phyloP scores from a whole-genome alignment of 805 yeast genomes.

The Komagataella kurtzmanii region DNA sequence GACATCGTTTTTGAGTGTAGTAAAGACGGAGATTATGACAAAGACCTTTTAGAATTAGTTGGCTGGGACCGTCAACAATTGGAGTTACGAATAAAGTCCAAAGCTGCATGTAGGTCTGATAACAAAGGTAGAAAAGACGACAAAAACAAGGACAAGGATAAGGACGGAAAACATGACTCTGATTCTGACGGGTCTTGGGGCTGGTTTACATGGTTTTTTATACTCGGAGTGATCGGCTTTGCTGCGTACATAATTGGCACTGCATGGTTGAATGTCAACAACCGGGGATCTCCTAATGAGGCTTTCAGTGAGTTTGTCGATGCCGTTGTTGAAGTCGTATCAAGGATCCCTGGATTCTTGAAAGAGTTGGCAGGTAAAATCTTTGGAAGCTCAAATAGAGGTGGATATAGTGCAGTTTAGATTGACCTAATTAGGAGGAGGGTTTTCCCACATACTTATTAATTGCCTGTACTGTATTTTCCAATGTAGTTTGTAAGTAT shows the following conservation, averaged over 20 bases:
- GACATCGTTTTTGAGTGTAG: slow-evolving; percentile 34
- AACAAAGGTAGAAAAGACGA: slow-evolving; percentile 18
- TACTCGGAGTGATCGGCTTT: slow-evolving; percentile 54
- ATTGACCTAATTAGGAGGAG: not conserved
- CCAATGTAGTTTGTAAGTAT: slow-evolving; percentile 65
- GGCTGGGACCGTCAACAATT: slow-evolving; percentile 24
- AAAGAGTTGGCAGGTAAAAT: slow-evolving; percentile 57
- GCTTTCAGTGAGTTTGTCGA: slow-evolving; percentile 65
- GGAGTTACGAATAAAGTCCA: slow-evolving; percentile 17
- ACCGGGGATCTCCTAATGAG: slow-evolving; percentile 58
- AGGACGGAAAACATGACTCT: slow-evolving; percentile 12
- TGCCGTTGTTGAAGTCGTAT: slow-evolving; percentile 40
- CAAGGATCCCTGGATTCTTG: slow-evolving; percentile 50
- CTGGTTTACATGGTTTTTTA: slow-evolving; percentile 71
- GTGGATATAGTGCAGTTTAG: slow-evolving; percentile 90
- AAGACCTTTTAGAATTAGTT: slow-evolving; percentile 15
- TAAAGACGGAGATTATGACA: slow-evolving; percentile 9
- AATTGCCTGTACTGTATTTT: slow-evolving; percentile 57
- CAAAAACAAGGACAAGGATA: slow-evolving; percentile 12
- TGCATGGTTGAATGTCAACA: slow-evolving; percentile 64
- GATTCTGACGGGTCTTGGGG: slow-evolving; percentile 47
- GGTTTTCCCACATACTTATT: slow-evolving; percentile 11
- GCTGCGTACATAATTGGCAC: slow-evolving; percentile 62
- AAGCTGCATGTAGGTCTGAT: slow-evolving; percentile 23
- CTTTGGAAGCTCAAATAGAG: slow-evolving; percentile 51